Evolutionary conservation across 805 yeast species (phyloP).

Genomic region (Lipomyces yamanashiensis): DNA sequence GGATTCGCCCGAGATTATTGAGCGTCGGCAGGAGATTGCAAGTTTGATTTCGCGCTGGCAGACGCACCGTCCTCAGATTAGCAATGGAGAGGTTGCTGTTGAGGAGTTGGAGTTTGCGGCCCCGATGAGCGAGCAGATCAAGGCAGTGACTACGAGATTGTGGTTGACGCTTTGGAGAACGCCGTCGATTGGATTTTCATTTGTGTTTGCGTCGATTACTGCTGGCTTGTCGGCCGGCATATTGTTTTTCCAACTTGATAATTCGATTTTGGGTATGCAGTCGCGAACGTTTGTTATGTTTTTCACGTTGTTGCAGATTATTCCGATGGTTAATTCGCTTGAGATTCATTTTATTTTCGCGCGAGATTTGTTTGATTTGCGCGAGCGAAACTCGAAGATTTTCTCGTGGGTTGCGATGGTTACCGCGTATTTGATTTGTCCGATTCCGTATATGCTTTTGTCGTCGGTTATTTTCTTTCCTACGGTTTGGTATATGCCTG

Average conservation of each 20-base stretch:
- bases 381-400: constrained; percentile 75
- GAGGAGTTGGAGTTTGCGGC: constrained; percentile 24
- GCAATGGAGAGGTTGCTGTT: constrained; percentile 52
- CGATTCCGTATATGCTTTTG: constrained; percentile 61
- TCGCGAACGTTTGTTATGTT: constrained; percentile 59
- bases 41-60: constrained; percentile 62
- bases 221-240: constrained; percentile 54
- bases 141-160: constrained; percentile 54
- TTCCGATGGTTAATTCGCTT: constrained; percentile 59
- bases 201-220: constrained; percentile 57
- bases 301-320: constrained; percentile 58
- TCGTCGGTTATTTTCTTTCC: constrained; percentile 67
- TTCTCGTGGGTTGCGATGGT: constrained; percentile 67
- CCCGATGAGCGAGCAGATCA: constrained; percentile 47
- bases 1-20: constrained; percentile 51
- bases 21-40: constrained; percentile 59
- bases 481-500: constrained; percentile 71
- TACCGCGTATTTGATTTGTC: constrained; percentile 58
- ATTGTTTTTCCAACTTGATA: constrained; percentile 61
- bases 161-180: constrained; percentile 68
- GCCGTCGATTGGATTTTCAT: constrained; percentile 62
- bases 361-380: constrained; percentile 68
- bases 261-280: constrained; percentile 63
- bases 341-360: constrained; percentile 65
- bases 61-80: constrained; percentile 4